Base-by-base conservation (phyloP, 23 red algal species). In the Cyanidioschyzon merolae region DNA sequence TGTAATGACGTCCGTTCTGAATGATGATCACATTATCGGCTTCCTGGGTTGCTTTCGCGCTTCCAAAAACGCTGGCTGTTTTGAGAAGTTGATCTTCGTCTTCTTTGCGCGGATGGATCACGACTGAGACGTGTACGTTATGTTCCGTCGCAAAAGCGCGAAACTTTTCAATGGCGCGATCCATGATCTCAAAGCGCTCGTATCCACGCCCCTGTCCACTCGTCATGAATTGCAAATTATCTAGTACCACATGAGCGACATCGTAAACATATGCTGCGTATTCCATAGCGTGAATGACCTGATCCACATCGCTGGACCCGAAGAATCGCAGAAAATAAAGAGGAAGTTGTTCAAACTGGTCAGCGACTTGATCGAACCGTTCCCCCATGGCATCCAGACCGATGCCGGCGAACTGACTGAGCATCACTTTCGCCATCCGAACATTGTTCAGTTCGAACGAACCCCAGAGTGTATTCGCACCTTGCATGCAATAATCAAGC, bases 171-270 rank as follows among this genome's bases (percentile, higher is more conserved):
- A 96, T 37, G 1, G 83, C 88, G 59, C 86, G 58, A 34, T 98
- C 89, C 88, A 98, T 83, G 38, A 77, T 84, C 40, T 85, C 94
- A 34, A 89, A 95, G 12, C 58, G 54, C 17, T 85, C 89, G 34
- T 50, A 74, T 1, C 67, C 39, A 3, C 67, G 58, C 21, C 51
- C 54, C 18, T 16, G 39, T 0, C 37, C 57, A 15, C 78, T 79
- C 36, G 83, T 88, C 84, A 90, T 84, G 40, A 96, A 89, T 78
- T 96, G 88, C 45, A 96, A 51, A 77, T 96, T 96, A 58, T 96
- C 92, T 32, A 96, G 63, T n/a, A 96, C 71, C 25, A 96, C 57
- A 58, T 90, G 87, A 0, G 75, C 27, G 24, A 86, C 87, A 74
- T 96, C 88, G 76, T 86, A 68, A 34, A 80, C 82, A 40, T 96